Conservation (phyloP, 306 rosid species). For the Rosa chinensis region DNA sequence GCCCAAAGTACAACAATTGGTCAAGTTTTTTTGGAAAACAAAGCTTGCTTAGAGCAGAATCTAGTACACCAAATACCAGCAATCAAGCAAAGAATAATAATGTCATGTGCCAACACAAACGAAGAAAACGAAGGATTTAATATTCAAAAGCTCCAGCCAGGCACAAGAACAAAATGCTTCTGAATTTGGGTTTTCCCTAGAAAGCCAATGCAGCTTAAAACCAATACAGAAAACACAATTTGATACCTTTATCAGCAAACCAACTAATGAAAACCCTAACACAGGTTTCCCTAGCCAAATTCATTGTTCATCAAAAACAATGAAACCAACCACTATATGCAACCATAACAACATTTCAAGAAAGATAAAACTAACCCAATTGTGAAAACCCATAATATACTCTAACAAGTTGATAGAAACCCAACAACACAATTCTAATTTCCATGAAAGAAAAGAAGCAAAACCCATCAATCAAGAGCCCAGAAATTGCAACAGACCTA, state of each 20-base stretch:
- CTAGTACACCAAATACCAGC: slow-evolving; percentile 8
- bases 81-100: slow-evolving; percentile 4
- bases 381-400: background rate
- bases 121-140: background rate
- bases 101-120: slow-evolving; percentile 3
- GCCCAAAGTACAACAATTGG: background rate
- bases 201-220: slow-evolving; percentile 14
- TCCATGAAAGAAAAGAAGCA: background rate
- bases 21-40: background rate
- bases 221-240: slow-evolving; percentile 7
- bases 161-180: slow-evolving; percentile 5
- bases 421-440: slow-evolving; percentile 1
- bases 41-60: background rate
- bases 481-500: slow-evolving; percentile 45
- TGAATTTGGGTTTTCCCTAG: slow-evolving; percentile 12
- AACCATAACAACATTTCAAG: background rate
- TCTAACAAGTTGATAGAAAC: background rate
- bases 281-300: slow-evolving; percentile 3
- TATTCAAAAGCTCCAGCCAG: slow-evolving; percentile 4
- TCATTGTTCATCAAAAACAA: slow-evolving; percentile 4
- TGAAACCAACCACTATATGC: background rate
- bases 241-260: slow-evolving; percentile 6
- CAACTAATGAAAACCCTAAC: background rate
- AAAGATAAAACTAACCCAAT: background rate
- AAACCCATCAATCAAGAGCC: slow-evolving; percentile 1